These are phyloP conservation scores for Oldenlandia corymbosa DNA, from an alignment of 257 asterid species.

Conservation along the genomic window DNA sequence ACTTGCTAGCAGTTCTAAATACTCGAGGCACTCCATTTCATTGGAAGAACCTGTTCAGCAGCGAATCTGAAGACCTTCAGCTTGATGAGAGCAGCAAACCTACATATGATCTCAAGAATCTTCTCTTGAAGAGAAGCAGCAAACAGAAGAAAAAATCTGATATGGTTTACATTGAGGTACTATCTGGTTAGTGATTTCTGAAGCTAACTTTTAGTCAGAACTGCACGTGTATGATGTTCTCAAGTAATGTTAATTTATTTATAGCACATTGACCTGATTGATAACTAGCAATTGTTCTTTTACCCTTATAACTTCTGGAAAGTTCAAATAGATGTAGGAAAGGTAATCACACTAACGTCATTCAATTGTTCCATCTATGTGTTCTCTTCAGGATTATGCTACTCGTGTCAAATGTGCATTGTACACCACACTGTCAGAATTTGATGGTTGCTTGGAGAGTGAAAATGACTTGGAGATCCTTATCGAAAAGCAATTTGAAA, in stretches of 20 bases:
- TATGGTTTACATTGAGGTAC: constrained; percentile 67
- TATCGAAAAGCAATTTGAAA: constrained; percentile 69
- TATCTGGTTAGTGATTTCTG: neutral
- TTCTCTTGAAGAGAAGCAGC: constrained; percentile 44
- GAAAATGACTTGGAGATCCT: constrained; percentile 72
- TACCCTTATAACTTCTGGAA: neutral
- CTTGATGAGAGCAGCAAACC: constrained; percentile 37
- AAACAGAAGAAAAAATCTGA: constrained; percentile 41
- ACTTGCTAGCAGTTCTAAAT: constrained; percentile 74
- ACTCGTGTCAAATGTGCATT: constrained; percentile 59
- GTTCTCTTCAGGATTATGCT: constrained; percentile 54
- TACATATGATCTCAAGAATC: constrained; percentile 49
- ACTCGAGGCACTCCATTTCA: constrained; percentile 85
- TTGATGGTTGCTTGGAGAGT: constrained; percentile 61
- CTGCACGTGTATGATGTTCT: neutral
- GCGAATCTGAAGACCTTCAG: constrained; percentile 31
- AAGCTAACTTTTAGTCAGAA: neutral
- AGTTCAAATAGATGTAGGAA: neutral
- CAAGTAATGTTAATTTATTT: too few species aligned
- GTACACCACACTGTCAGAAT: constrained; percentile 41
- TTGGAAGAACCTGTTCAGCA: constrained; percentile 45
- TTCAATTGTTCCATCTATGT: neutral
- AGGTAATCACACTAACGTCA: neutral
- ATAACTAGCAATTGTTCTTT: too few species aligned
- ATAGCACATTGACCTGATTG: too few species aligned